Base-by-base conservation (phyloP, 208 protist species). In the Zelonia costaricensis region DNA sequence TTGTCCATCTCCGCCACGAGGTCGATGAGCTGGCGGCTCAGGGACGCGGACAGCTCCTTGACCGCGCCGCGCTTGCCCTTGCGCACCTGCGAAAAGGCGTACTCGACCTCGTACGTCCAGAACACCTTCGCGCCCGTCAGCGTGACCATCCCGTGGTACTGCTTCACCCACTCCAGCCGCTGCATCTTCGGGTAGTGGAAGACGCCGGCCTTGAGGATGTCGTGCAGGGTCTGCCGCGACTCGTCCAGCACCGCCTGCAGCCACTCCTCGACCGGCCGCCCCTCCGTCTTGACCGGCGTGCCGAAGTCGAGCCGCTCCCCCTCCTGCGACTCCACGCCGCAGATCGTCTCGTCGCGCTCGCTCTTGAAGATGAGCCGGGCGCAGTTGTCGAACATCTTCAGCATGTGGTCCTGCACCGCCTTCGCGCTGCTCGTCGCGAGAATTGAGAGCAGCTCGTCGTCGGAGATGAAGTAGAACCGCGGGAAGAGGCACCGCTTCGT, bases 401-500 rank as follows among this genome's bases (percentile, higher is more conserved):
- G 83, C 92, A 99, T 98, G 80, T 99, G 98, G 73, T 99, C 91
- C 82, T 99, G 98, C 44, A 99, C 96, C 7, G 91, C 62, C 45
- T 78, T 90, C 43, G 97, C 93, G 57, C 97, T 94, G 72, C 89
- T 94, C 12, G 90, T 92, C 60, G 98, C 98, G 7, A 99, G 84
- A 69, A 99, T 99, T 9, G 91, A 98, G 13, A 99, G 90, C 20
- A 99, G 81, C 75, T 99, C 98, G 73, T 99, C 98, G 75, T 99
- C 98, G 8, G 97, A 99, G 60, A 99, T 99, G 78, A 99, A 99
- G 84, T 98, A 99, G 79, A 99, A 99, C 43, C 98, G 78, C n/a
- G 98, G 97, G 76, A 99, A 99, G 15, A 97, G 82, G 42, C 88
- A 88, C 28, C 98, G 89, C 88, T 99, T 99, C 5, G 92, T 90